Evolutionary conservation across 1,284 basidiomycete species (phyloP).

Genomic region (Mycena citricolor): DNA sequence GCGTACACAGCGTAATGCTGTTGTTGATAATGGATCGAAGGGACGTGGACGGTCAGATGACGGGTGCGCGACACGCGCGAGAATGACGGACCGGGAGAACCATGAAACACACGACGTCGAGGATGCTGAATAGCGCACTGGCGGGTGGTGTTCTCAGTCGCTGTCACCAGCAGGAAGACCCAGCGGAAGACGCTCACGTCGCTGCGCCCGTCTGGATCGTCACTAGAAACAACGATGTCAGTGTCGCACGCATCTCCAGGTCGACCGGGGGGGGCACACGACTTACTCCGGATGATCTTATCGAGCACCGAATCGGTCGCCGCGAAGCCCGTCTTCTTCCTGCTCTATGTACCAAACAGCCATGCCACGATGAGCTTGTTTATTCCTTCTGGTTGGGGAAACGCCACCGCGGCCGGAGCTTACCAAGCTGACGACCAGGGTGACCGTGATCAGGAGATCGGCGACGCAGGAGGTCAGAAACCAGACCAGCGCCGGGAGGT

Average conservation of each 20-base stretch:
- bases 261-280: background rate
- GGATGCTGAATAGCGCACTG: conserved; percentile 39
- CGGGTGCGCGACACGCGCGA: no score
- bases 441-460: conserved; percentile 45
- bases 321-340: conserved; percentile 42
- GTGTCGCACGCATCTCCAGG: background rate
- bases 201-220: conserved; percentile 47
- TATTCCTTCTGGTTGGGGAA: no score
- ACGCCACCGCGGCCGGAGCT: conserved; percentile 17
- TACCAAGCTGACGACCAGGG: conserved; percentile 45
- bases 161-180: background rate
- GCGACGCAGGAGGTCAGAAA: conserved; percentile 43
- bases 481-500: conserved; percentile 45
- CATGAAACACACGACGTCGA: conserved; percentile 47
- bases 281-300: conserved; percentile 43
- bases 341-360: conserved; percentile 30
- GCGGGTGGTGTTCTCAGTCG: conserved; percentile 12
- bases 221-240: conserved; percentile 29
- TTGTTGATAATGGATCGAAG: background rate
- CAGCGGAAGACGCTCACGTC: conserved; percentile 31
- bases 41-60: no score
- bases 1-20: conserved; percentile 17
- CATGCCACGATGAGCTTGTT: background rate
- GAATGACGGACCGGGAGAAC: no score
- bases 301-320: conserved; percentile 44